A percentile compares a stretch with the other conserved stretches of the same genome.
These are phyloP conservation scores for Nepenthes alata DNA, from an alignment of 179 eudicot genomes.

Conservation along the genomic window DNA sequence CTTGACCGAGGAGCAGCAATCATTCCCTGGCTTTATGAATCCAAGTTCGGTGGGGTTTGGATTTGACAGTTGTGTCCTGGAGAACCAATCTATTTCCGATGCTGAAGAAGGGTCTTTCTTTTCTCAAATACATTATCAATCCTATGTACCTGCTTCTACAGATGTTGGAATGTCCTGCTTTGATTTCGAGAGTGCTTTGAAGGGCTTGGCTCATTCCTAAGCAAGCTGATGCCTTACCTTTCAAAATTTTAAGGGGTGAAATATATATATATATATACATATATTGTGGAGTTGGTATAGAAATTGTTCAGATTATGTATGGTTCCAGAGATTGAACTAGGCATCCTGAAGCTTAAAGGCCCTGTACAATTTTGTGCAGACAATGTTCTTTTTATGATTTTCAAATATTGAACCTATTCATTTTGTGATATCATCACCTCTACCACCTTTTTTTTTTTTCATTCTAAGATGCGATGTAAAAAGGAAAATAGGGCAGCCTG, in stretches of 20 bases:
- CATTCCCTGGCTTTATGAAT: constrained; percentile 4
- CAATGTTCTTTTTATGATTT: no score
- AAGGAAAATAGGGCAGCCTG: no score
- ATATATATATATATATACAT: no score
- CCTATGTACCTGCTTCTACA: constrained; percentile 20
- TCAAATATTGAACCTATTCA: no score
- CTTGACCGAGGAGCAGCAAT: constrained; percentile 8
- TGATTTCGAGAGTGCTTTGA: constrained; percentile 31
- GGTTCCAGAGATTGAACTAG: no score
- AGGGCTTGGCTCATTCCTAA: constrained; percentile 20
- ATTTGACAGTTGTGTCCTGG: constrained; percentile 19
- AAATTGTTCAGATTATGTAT: no score
- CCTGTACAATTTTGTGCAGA: no score
- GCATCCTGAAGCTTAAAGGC: no score
- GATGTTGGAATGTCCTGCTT: constrained; percentile 34
- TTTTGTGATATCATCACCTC: no score
- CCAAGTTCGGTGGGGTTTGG: constrained; percentile 15
- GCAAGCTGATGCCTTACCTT: not conserved
- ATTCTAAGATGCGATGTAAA: no score
- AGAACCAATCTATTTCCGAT: constrained; percentile 6
- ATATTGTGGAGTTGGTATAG: no score
- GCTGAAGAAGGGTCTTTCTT: constrained; percentile 9
- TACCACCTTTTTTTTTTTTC: no score
- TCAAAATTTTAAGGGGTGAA: not conserved
- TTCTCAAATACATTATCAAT: constrained; percentile 15